Evolutionary conservation across 108 stramenopile species (phyloP), one percentile per base, ranked within the genome.

Genomic region (Cyclotella baltica): DNA sequence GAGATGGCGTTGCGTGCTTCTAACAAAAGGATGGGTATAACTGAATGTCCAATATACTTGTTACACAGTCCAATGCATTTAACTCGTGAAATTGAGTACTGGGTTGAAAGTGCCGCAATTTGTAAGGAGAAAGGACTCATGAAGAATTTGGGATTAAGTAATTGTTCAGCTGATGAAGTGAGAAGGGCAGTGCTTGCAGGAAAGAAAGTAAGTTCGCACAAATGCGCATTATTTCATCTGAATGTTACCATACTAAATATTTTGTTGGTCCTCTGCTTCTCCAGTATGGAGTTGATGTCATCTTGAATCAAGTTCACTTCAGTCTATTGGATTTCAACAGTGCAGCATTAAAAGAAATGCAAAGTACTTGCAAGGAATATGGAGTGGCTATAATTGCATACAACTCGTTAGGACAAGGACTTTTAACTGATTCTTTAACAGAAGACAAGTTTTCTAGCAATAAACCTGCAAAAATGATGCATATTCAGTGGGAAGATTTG

Each of bases 371-470:
- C 38, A 67, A 79, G 11, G 90, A 94, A 53, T 59, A 83, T 11
- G 77, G 75, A 6, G 89, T 94, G 43, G 76, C 73, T 33, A 83
- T 92, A 19, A 65, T 90, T 47, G 93, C 86, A 0, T 94, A 89
- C 64, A 89, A 87, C 29, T 81, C 89, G 36, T 82, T 94, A 30
- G 90, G 90, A n/a, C 89, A 92, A 62, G 93, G 93, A 4, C 66
- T 94, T 15, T 64, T 94, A 16, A 89, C 90, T 10, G 88, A 90
- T 55, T 61, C 57, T 1, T 62, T 92, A 48, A 88, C 85, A 6
- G 36, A 66, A 37, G 87, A 86, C 18, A 89, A 78, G 73, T 90
- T 76, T 50, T 25, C 58, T 43, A 37, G 38, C 2, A 92, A 90
- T 51, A 87, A 85, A 31, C 74, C 87, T 13, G 87, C 88, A n/a